Conservation (phyloP, 805 yeast species). For the Dipodascopsis uninucleata region DNA sequence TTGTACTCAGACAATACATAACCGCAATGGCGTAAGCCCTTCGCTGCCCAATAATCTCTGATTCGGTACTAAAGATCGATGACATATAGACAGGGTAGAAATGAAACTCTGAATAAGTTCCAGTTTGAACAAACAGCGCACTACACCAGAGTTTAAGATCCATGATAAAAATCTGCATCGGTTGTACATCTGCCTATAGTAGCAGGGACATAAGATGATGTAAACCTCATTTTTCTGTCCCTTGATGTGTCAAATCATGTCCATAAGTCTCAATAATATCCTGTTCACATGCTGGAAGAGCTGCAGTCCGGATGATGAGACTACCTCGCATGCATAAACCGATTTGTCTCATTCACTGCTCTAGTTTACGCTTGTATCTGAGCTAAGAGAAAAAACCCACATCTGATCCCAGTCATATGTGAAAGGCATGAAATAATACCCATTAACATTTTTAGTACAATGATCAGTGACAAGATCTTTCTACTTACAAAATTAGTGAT, state of each 20-base stretch:
- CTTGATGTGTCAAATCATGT: conserved; percentile 7
- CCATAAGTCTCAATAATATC: conserved; percentile 37
- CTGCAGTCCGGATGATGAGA: conserved; percentile 44
- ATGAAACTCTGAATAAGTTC: conserved; percentile 33
- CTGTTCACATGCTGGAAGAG: conserved; percentile 41
- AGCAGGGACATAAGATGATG: conserved; percentile 14
- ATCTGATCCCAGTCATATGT: conserved; percentile 41
- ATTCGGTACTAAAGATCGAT: conserved; percentile 42
- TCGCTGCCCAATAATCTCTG: conserved; percentile 51
- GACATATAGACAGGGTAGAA: conserved; percentile 42
- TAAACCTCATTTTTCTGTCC: neutral
- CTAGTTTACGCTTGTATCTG: conserved; percentile 38
- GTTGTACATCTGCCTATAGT: conserved; percentile 17
- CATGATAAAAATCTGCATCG: conserved; percentile 36
- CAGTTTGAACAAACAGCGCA: conserved; percentile 36
- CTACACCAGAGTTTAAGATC: conserved; percentile 47
- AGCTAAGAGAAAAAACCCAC: conserved; percentile 36
- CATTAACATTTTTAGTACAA: conserved; percentile 41
- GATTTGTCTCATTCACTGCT: conserved; percentile 39
- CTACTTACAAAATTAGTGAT: conserved; percentile 39
- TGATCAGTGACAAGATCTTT: conserved; percentile 38
- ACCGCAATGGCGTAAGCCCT: conserved; percentile 62
- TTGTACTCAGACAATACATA: conserved; percentile 69
- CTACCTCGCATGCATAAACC: conserved; percentile 42
- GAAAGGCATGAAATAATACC: conserved; percentile 38